A percentile compares a stretch with the other conserved stretches of the same genome.
Conservation (phyloP, 768 basidiomycete genomes). For the Daedaleopsis sinensis region DNA sequence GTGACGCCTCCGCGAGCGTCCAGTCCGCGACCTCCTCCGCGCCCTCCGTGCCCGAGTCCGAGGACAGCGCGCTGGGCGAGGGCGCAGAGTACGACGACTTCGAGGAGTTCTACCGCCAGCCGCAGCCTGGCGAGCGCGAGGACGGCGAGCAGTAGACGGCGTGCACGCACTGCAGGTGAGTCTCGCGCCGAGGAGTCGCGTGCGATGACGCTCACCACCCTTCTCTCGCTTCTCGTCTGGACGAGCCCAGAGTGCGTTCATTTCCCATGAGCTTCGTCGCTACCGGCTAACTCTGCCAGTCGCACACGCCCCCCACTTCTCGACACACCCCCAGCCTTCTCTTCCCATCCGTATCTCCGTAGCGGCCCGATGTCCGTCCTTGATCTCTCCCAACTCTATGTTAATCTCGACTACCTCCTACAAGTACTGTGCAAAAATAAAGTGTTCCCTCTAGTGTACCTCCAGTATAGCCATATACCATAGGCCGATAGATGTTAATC, state of each 20-base stretch:
- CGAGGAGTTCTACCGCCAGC: slow-evolving; percentile 5
- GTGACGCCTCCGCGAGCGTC: slow-evolving; percentile 13
- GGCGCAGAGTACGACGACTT: background rate
- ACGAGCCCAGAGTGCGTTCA: slow-evolving; percentile 7
- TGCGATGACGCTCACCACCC: slow-evolving; percentile 4
- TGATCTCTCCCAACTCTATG: background rate
- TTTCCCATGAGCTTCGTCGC: slow-evolving; percentile 23
- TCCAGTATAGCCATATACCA: slow-evolving; percentile 1
- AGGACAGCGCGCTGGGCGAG: slow-evolving; percentile 4
- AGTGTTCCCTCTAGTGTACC: slow-evolving; percentile 1
- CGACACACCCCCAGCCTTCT: background rate
- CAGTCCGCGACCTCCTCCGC: slow-evolving; percentile 19
- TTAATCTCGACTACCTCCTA: background rate
- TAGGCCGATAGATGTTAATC: background rate
- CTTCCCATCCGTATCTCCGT: slow-evolving; percentile 3
- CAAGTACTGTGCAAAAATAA: background rate
- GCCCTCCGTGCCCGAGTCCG: slow-evolving; percentile 18
- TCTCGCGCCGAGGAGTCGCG: slow-evolving; percentile 10
- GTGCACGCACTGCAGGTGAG: background rate
- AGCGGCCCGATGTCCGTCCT: background rate
- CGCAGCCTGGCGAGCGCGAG: slow-evolving; percentile 9
- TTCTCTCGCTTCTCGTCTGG: slow-evolving; percentile 8
- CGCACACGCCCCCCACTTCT: slow-evolving; percentile 3
- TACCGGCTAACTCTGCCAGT: slow-evolving; percentile 19
- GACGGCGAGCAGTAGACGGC: slow-evolving; percentile 6